A percentile compares a stretch with the other conserved stretches of the same genome.
These are phyloP conservation scores for Psilocybe tampanensis DNA, from an alignment of 768 basidiomycete species.

Conservation along the genomic window DNA sequence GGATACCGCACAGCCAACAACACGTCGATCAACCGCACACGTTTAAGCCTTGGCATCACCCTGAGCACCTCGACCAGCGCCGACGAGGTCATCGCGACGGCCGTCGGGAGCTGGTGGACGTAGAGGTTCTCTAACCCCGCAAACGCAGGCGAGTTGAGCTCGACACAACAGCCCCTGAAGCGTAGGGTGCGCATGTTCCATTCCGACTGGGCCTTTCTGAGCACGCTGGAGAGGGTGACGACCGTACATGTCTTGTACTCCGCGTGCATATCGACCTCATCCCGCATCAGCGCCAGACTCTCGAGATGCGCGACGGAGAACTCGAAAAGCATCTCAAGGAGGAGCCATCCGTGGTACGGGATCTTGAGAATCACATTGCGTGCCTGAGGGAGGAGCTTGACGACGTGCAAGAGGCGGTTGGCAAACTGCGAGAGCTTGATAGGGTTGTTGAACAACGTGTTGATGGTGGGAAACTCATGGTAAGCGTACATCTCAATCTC, in stretches of 20 bases:
- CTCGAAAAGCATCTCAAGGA: background rate
- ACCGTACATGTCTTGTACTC: background rate
- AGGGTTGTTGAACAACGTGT: background rate
- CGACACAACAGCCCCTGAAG: background rate
- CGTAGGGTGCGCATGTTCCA: background rate
- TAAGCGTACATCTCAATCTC: background rate
- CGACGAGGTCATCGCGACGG: background rate
- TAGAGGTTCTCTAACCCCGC: background rate
- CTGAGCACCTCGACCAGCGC: background rate
- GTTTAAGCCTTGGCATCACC: background rate
- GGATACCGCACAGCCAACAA: background rate
- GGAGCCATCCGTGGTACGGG: background rate
- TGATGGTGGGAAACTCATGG: background rate
- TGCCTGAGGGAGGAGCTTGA: background rate
- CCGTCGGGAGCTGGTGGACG: background rate
- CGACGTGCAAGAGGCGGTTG: background rate
- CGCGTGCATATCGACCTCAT: background rate
- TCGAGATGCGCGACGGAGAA: background rate
- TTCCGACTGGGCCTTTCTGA: background rate
- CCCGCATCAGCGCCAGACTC: background rate
- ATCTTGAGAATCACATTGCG: background rate
- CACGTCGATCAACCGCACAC: background rate
- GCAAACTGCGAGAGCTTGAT: background rate
- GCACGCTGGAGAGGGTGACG: background rate
- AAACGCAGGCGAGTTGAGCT: background rate